A percentile compares a stretch with the other conserved stretches of the same genome.
Conservation (phyloP, 1,284 basidiomycete genomes). For the Uromyces viciae-fabae region DNA sequence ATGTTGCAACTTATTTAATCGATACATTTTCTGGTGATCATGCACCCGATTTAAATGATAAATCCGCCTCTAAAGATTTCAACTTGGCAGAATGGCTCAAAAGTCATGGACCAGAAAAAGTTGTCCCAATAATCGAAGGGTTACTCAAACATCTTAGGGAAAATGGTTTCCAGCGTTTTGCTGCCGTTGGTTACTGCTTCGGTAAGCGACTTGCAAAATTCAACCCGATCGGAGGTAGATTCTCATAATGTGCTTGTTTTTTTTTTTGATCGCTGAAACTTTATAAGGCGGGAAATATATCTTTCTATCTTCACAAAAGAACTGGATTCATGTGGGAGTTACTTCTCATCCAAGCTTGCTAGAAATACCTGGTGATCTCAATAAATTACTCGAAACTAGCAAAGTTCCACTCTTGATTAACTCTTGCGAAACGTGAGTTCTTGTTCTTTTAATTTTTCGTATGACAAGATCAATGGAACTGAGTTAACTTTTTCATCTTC, state of each 20-base stretch:
- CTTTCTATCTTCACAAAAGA: slow-evolving; percentile 23
- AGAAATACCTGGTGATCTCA: slow-evolving; percentile 25
- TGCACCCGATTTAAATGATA: not conserved
- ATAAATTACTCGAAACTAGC: slow-evolving; percentile 22
- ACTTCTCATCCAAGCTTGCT: slow-evolving; percentile 36
- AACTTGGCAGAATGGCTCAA: slow-evolving; percentile 10
- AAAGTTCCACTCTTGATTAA: slow-evolving; percentile 34
- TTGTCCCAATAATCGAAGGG: slow-evolving; percentile 20
- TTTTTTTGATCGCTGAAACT: not conserved
- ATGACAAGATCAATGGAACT: not conserved
- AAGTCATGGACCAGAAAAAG: slow-evolving; percentile 6
- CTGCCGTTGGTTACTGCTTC: slow-evolving; percentile 37
- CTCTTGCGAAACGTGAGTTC: slow-evolving; percentile 35
- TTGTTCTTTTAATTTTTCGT: not conserved
- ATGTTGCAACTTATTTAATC: slow-evolving; percentile 29
- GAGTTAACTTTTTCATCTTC: not conserved
- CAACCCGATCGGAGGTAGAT: not conserved
- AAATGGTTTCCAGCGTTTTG: slow-evolving; percentile 16
- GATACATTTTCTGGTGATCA: slow-evolving; percentile 19
- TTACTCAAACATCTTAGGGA: slow-evolving; percentile 13
- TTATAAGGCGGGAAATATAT: slow-evolving; percentile 40
- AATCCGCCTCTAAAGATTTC: not conserved
- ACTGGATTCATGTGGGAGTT: slow-evolving; percentile 24
- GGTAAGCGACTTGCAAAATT: not conserved
- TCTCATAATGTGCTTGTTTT: not conserved